phyloP scores from a whole-genome alignment of 1,284 basidiomycete genomes.

The Coniophora puteana region DNA sequence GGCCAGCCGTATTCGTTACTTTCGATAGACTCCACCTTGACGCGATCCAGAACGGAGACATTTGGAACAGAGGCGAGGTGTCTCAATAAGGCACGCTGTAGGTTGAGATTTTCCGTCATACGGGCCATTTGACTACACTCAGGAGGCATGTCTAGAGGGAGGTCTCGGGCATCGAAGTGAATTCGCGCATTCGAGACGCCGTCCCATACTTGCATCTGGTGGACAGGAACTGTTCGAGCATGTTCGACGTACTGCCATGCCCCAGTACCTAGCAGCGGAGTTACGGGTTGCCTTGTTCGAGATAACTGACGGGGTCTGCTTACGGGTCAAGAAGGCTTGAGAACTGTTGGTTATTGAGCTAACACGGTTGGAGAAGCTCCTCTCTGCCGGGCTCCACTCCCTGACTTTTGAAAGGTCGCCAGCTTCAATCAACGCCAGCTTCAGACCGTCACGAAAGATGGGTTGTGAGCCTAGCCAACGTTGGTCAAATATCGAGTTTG shows the following conservation, averaged over 20 bases:
- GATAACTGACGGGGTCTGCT: conserved; percentile 13
- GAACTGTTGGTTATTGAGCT: conserved; percentile 87
- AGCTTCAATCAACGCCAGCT: conserved; percentile 78
- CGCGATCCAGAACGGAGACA: conserved; percentile 60
- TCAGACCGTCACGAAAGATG: conserved; percentile 43
- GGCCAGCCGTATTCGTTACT: conserved; percentile 60
- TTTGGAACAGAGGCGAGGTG: conserved; percentile 42
- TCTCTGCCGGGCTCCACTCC: conserved; percentile 59
- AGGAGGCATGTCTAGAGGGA: conserved; percentile 24
- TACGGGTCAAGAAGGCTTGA: conserved; percentile 74
- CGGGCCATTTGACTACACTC: conserved; percentile 62
- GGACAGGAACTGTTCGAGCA: conserved; percentile 67
- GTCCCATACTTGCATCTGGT: conserved; percentile 95
- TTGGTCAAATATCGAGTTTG: background rate
- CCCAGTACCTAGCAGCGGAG: conserved; percentile 65
- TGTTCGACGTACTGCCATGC: conserved; percentile 79
- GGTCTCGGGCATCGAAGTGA: conserved; percentile 58
- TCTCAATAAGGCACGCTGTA: conserved; percentile 78
- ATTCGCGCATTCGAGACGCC: conserved; percentile 81
- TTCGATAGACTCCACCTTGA: conserved; percentile 64
- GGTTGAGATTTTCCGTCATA: conserved; percentile 87
- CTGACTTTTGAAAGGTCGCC: conserved; percentile 68
- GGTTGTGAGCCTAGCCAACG: conserved; percentile 48
- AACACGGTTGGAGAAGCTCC: conserved; percentile 82
- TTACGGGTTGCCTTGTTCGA: background rate